Evolutionary conservation across 1,139 yeast genomes (phyloP), one percentile per base, ranked within the genome.

Genomic region (Arxiozyma heterogenica): DNA sequence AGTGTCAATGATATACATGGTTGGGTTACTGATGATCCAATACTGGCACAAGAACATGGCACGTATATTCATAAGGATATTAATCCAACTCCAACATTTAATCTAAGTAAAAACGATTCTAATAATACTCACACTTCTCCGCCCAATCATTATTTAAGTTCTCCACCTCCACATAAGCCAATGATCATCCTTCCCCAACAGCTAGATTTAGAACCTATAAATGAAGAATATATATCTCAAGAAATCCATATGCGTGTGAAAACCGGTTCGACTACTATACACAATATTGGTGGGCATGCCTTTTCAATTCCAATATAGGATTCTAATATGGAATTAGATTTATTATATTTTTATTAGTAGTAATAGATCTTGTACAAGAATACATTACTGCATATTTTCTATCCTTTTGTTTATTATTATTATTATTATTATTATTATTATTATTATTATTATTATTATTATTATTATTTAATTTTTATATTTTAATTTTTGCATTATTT

Each of bases 261-360:
- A 50, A 75, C 80, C 0, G 76, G 75, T 8, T 69, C 71, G 5
- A 67, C 77, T 1, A 67, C 69, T 50, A 64, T 78, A 34, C 82
- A 78, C 58, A 79, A 79, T 57, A 65, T 71, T 8, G 66, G 68
- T 44, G 81, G 81, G 18, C 55, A 55, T 11, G 66, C 66, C 30
- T 73, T 67, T 55, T 64, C 66, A 9, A 71, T 75, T 61, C 66
- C 64, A 25, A 61, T 70, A 56, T 70, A 63, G 56, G 17, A 23
- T 20, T 34, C 27, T 30, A 3, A 15, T 15, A 3, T 34, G 39
- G 34, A 23, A 43, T 22, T 8, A n/a, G 6, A 8, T 43, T 43
- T 43, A 6, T 18, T 9, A 22, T 34, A 34, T 12, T 12, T 1
- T n/a, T n/a, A 34, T 34, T 6, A 12, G 39, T 15, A 12, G n/a